Base-by-base conservation (phyloP, 768 basidiomycete genomes). In the Tricholomella constricta region DNA sequence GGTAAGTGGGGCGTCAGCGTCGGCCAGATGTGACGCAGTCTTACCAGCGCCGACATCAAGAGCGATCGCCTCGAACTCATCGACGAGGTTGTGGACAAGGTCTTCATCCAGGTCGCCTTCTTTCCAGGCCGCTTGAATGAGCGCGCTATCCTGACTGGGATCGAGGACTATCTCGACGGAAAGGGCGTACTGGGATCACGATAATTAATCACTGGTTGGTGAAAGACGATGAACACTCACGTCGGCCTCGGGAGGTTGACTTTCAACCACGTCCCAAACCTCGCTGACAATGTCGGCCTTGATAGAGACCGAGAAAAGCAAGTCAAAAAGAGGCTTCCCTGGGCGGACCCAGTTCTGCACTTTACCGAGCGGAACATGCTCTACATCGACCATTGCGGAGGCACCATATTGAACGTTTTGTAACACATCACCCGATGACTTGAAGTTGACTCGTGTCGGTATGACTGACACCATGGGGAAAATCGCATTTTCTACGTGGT, bases 301-400 rank as follows among this genome's bases (percentile, higher is more conserved):
- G 11, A 70, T 59, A 20, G 71, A 69, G 2, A 70, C 59, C 17
- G 71, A 72, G 46, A 72, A 72, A 9, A 72, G 46, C 2, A 63
- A 41, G 26, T 72, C 69, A 37, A 72, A 72, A 3, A 70, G 35
- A 2, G 63, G 52, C 37, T 62, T 54, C 10, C 66, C 69, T 19
- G 69, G 71, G 20, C 69, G 62, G 43, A 72, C 37, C 71, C 71
- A 72, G 14, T 45, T 57, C 48, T 72, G 69, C 14, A 72, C 61
- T 48, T 67, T 69, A 19, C 66, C 59, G 14, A 70, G 48, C 12
- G 69, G 62, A 20, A 71, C 44, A 45, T 72, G 69, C 50, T 72
- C 71, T 26, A 65, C 57, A 32, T 71, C 69, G 8, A 69, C 62
- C 35, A 64, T 59, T 10, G 63, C 62, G 8, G 67, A 66, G 15